Evolutionary conservation across 768 basidiomycete genomes (phyloP).

Genomic region (Macrolepiota dolichaula): DNA sequence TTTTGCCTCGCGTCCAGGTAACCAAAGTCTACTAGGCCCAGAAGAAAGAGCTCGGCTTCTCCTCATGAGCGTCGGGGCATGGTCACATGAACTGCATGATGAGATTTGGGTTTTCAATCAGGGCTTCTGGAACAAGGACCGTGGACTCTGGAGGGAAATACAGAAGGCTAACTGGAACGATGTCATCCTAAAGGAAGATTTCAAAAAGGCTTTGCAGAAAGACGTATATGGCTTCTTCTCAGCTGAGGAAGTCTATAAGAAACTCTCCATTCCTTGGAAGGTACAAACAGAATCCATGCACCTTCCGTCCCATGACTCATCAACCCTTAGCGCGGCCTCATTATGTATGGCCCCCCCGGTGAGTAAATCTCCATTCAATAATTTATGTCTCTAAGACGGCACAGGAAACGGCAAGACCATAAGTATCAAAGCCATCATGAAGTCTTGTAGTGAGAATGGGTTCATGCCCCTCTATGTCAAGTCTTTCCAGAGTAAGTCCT

Average conservation of each 20-base stretch:
- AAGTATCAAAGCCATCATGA: conserved; percentile 81
- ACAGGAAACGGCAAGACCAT: conserved; percentile 84
- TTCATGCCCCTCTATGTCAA: conserved; percentile 79
- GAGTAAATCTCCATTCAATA: conserved; percentile 8
- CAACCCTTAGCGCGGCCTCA: conserved; percentile 62
- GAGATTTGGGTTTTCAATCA: conserved; percentile 80
- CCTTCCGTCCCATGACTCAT: not conserved
- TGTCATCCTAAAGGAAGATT: conserved; percentile 65
- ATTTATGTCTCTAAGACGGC: not conserved
- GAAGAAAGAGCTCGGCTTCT: conserved; percentile 50
- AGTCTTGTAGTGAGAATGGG: conserved; percentile 56
- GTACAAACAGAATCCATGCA: conserved; percentile 27
- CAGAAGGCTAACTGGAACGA: conserved; percentile 72
- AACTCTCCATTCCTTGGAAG: conserved; percentile 82
- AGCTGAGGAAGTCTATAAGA: conserved; percentile 71
- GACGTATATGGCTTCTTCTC: conserved; percentile 80
- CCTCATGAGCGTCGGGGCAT: conserved; percentile 50
- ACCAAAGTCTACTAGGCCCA: conserved; percentile 24
- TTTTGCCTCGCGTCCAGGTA: not conserved
- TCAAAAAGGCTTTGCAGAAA: conserved; percentile 66
- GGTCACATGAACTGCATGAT: conserved; percentile 50
- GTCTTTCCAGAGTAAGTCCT: conserved; percentile 61
- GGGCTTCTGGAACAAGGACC: conserved; percentile 65
- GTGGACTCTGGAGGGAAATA: conserved; percentile 54
- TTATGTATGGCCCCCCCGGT: conserved; percentile 83